phyloP scores from a whole-genome alignment of 805 yeast species.

The Komagataella pseudopastoris region DNA sequence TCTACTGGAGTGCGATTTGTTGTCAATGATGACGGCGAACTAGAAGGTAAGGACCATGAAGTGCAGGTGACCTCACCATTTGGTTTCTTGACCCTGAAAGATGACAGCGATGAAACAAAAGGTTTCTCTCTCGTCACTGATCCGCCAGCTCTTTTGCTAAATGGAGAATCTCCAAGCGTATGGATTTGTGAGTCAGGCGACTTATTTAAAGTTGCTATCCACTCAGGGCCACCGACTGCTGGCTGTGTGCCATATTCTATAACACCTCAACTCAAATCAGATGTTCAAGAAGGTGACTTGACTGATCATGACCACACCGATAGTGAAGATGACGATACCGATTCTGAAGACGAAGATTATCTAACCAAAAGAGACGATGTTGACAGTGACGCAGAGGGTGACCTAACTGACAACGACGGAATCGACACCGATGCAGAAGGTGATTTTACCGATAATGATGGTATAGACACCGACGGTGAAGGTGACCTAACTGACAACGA shows the following conservation, averaged over 20 bases:
- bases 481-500: neutral
- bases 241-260: neutral
- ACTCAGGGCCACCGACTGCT: neutral
- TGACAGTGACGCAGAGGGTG: neutral
- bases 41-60: neutral
- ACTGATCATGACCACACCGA: neutral
- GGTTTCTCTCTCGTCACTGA: neutral
- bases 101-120: neutral
- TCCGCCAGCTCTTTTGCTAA: neutral
- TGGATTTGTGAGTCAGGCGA: neutral
- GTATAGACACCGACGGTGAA: neutral
- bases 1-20: neutral
- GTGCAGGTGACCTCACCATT: neutral
- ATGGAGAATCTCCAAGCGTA: neutral
- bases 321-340: neutral
- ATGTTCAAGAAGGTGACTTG: neutral
- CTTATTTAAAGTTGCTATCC: neutral
- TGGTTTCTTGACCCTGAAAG: neutral
- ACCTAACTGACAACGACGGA: no score
- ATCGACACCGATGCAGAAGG: no score
- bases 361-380: neutral
- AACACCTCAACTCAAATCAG: neutral
- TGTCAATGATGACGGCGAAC: neutral
- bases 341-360: neutral
- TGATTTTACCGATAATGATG: no score